These are phyloP conservation scores for Xylaria sp. DNA, from an alignment of 2,329 filamentous ascomycete species.

Conservation along the genomic window DNA sequence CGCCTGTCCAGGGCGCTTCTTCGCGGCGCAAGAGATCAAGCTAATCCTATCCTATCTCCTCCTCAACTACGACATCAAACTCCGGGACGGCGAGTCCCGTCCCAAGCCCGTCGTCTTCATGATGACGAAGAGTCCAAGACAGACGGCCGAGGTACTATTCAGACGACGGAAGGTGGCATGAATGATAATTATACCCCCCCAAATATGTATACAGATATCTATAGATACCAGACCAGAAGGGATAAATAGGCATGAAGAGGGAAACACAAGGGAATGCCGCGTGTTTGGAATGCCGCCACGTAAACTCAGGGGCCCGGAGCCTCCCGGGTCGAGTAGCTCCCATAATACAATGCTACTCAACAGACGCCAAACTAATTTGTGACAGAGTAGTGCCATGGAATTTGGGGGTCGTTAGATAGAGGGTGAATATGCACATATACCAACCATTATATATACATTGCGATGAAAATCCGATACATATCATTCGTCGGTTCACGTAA, in stretches of 20 bases:
- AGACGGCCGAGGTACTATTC: constrained; percentile 49
- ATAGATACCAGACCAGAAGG: not conserved
- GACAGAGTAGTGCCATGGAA: too few species aligned
- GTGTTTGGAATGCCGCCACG: constrained; percentile 10
- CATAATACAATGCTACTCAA: not conserved
- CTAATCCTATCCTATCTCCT: constrained; percentile 56
- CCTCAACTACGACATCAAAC: constrained; percentile 55
- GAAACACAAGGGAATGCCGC: not conserved
- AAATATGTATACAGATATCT: not conserved
- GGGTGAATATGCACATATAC: constrained; percentile 22
- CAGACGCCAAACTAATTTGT: not conserved
- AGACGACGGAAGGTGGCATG: constrained; percentile 35
- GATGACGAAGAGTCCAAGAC: constrained; percentile 51
- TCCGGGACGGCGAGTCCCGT: constrained; percentile 46
- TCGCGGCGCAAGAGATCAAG: constrained; percentile 60
- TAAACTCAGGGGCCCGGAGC: constrained; percentile 32
- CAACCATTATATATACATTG: constrained; percentile 9
- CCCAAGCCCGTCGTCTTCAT: constrained; percentile 50
- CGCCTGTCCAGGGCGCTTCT: constrained; percentile 59
- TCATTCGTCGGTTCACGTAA: not conserved
- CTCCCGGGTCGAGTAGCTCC: constrained; percentile 19
- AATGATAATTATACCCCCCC: not conserved
- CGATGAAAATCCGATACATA: not conserved
- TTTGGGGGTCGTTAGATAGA: not conserved
- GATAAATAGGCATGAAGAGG: not conserved